phyloP scores from a whole-genome alignment of 805 yeast genomes.

The Kluyveromyces lactis region DNA sequence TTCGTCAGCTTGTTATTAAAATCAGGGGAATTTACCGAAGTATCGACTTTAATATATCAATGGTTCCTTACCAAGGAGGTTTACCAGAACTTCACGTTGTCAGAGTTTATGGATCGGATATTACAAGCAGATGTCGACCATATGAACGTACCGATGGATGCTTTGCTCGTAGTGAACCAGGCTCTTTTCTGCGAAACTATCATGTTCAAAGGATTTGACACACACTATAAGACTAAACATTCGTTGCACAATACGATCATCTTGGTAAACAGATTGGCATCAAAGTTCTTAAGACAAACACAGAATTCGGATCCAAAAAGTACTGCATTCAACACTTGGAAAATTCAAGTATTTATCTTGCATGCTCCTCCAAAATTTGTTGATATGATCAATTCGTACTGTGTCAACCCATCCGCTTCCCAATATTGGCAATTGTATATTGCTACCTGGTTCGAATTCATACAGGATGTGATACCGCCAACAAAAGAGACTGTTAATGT shows the following conservation, averaged over 20 bases:
- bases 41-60: constrained; percentile 6
- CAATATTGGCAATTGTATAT: constrained; percentile 20
- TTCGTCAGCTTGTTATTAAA: constrained; percentile 11
- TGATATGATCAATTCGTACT: constrained; percentile 4
- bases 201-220: constrained; percentile 1
- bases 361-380: constrained; percentile 8
- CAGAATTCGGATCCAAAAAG: background rate
- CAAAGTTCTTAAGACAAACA: constrained; percentile 1
- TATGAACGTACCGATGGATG: background rate
- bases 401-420: constrained; percentile 7
- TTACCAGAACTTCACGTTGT: background rate
- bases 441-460: constrained; percentile 21
- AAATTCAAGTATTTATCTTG: constrained; percentile 1
- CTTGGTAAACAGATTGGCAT: constrained; percentile 4
- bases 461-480: constrained; percentile 5
- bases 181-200: constrained; percentile 3
- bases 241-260: constrained; percentile 5
- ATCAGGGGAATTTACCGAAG: constrained; percentile 6
- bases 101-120: background rate
- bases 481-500: background rate
- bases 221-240: constrained; percentile 3
- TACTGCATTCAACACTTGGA: constrained; percentile 3
- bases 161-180: background rate
- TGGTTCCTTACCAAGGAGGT: constrained; percentile 6
- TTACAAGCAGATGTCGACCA: background rate